phyloP scores from a whole-genome alignment of 352 stramenopile species.

The Peronosclerospora sorghi region DNA sequence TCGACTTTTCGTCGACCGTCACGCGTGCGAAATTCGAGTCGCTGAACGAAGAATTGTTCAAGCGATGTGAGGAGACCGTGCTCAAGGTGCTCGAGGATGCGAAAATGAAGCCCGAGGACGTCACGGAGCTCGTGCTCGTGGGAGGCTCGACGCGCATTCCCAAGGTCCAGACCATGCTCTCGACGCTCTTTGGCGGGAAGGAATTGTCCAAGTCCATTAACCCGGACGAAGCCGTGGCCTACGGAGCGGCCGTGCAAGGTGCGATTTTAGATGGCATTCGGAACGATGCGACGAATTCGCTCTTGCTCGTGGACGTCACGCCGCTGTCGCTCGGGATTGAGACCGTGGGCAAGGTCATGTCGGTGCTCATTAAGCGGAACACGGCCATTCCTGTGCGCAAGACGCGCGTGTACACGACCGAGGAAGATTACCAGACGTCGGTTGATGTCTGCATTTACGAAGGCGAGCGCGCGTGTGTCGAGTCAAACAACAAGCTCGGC shows the following conservation, averaged over 20 bases:
- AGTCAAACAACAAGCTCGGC: slow-evolving; percentile 90
- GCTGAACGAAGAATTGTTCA: slow-evolving; percentile 86
- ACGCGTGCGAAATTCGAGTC: slow-evolving; percentile 88
- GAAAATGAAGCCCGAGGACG: slow-evolving; percentile 84
- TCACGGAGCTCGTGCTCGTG: slow-evolving; percentile 76
- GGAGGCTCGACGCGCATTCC: slow-evolving; percentile 70
- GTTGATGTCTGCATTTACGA: slow-evolving; percentile 84
- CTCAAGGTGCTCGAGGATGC: slow-evolving; percentile 86
- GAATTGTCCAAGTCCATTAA: slow-evolving; percentile 76
- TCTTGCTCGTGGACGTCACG: slow-evolving; percentile 84
- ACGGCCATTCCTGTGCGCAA: slow-evolving; percentile 83
- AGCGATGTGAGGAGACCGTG: slow-evolving; percentile 79
- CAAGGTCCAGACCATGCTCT: slow-evolving; percentile 53
- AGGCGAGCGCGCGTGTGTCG: slow-evolving; percentile 88
- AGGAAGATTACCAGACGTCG: slow-evolving; percentile 80
- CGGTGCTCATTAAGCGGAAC: slow-evolving; percentile 76
- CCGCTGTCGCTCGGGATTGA: slow-evolving; percentile 82
- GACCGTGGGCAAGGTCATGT: slow-evolving; percentile 84
- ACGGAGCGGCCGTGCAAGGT: slow-evolving; percentile 64
- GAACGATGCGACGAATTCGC: slow-evolving; percentile 80
- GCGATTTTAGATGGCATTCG: slow-evolving; percentile 54
- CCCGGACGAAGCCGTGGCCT: slow-evolving; percentile 70
- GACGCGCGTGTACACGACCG: slow-evolving; percentile 82
- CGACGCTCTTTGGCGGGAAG: slow-evolving; percentile 56
- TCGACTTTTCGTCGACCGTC: slow-evolving; percentile 91